Evolutionary conservation across 2,329 filamentous ascomycete genomes (phyloP).

Genomic region (Stenocarpella maydis): DNA sequence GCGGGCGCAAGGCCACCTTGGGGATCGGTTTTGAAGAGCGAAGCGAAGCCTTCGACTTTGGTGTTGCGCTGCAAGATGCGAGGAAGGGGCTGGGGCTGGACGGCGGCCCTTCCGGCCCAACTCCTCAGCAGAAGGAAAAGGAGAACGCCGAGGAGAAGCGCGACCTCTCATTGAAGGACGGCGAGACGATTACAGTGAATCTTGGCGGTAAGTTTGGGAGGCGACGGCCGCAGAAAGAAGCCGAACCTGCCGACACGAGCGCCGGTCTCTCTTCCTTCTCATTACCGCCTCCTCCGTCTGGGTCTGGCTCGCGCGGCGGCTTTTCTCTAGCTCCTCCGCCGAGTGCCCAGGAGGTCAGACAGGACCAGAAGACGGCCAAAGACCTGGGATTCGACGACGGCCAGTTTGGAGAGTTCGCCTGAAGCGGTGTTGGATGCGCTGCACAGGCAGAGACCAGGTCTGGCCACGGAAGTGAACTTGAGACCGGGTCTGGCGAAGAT

Average conservation of each 20-base stretch:
- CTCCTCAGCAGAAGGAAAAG: constrained; percentile 47
- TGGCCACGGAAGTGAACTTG: constrained; percentile 1
- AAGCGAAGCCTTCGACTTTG: constrained; percentile 86
- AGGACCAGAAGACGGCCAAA: constrained; percentile 64
- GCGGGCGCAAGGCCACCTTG: constrained; percentile 78
- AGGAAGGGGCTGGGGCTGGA: constrained; percentile 73
- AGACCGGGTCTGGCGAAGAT: not conserved
- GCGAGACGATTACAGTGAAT: constrained; percentile 87
- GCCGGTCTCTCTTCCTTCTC: constrained; percentile 67
- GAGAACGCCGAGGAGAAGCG: constrained; percentile 63
- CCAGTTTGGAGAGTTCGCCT: constrained; percentile 85
- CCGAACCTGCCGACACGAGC: constrained; percentile 43
- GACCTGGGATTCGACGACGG: constrained; percentile 87
- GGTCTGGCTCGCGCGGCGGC: constrained; percentile 44
- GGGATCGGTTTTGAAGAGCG: constrained; percentile 90
- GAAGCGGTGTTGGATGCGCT: constrained; percentile 21
- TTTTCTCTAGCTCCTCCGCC: constrained; percentile 73
- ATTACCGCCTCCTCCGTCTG: constrained; percentile 72
- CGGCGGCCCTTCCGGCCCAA: constrained; percentile 45
- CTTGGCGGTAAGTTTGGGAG: constrained; percentile 67
- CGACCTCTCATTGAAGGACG: constrained; percentile 88
- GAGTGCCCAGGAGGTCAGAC: constrained; percentile 66
- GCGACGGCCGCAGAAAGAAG: constrained; percentile 45
- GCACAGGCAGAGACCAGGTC: constrained; percentile 14
- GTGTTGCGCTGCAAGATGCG: constrained; percentile 80